These are phyloP conservation scores for Chlorella sorokiniana DNA, from an alignment of 139 green algal genomes.

Conservation along the genomic window DNA sequence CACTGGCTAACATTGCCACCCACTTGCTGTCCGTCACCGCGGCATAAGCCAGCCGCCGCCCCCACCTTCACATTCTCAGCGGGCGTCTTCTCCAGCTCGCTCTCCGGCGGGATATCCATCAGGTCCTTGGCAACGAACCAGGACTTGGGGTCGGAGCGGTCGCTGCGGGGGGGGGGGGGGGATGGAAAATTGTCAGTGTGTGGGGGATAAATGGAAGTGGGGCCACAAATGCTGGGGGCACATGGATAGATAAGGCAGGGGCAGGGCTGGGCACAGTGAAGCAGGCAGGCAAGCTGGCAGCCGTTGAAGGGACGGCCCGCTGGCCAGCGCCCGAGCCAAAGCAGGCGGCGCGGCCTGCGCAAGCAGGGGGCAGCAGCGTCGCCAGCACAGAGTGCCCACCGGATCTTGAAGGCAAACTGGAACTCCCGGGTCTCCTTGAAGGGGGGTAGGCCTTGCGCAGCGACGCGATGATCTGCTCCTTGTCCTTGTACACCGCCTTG, in stretches of 20 bases:
- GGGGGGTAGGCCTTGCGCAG: constrained; percentile 47
- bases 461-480: constrained; percentile 29
- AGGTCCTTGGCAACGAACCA: constrained; percentile 62
- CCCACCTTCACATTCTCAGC: constrained; percentile 13
- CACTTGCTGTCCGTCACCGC: no score
- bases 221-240: no score
- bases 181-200: no score
- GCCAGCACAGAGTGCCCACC: constrained; percentile 38
- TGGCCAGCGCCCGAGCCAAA: no score
- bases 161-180: constrained; percentile 24
- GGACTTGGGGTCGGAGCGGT: constrained; percentile 64
- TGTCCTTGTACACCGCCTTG: constrained; percentile 64
- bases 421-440: constrained; percentile 65
- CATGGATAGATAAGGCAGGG: no score
- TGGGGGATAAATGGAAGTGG: no score
- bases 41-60: not conserved
- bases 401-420: constrained; percentile 82
- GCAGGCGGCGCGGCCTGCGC: not conserved
- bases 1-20: no score
- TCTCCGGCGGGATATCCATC: constrained; percentile 57
- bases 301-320: no score
- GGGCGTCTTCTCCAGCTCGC: constrained; percentile 46
- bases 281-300: no score
- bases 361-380: not conserved
- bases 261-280: no score